phyloP scores from a whole-genome alignment of 768 basidiomycete genomes.

The Tylopilus vinaceipallidus region DNA sequence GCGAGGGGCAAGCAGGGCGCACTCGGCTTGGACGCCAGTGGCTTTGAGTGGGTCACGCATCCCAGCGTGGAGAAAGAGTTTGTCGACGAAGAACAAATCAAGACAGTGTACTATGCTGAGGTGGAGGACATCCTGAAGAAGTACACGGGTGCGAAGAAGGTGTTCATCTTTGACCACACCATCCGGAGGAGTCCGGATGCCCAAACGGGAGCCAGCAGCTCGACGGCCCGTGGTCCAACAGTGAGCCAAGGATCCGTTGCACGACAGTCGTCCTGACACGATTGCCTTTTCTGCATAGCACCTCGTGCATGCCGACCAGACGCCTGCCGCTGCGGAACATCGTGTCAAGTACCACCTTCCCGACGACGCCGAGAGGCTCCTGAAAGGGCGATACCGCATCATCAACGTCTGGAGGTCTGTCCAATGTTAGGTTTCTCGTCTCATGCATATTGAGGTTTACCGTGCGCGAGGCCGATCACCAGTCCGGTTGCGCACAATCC shows the following conservation, averaged over 20 bases:
- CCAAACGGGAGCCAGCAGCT: neutral
- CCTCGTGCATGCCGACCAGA: conserved; percentile 44
- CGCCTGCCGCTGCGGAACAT: conserved; percentile 29
- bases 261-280: neutral
- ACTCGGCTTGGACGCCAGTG: conserved; percentile 33
- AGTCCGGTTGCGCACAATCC: conserved; percentile 36
- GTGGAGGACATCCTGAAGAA: conserved; percentile 38
- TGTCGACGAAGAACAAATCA: conserved; percentile 35
- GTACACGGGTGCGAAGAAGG: conserved; percentile 33
- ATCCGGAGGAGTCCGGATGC: conserved; percentile 22
- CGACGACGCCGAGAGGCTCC: conserved; percentile 39
- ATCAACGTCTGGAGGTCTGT: conserved; percentile 43
- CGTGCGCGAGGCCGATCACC: conserved; percentile 26
- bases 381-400: conserved; percentile 38
- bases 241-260: conserved; percentile 14
- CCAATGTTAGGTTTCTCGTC: too few relatives aligned
- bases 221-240: conserved; percentile 24
- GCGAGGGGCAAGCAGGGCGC: conserved; percentile 27
- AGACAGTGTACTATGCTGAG: conserved; percentile 38
- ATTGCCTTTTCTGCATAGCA: conserved; percentile 15
- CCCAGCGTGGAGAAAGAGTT: conserved; percentile 36
- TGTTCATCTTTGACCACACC: conserved; percentile 44
- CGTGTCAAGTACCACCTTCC: conserved; percentile 37
- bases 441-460: neutral
- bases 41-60: conserved; percentile 37